A percentile compares a stretch with the other conserved stretches of the same genome.
Evolutionary conservation across 441 rosid genomes (phyloP).

Genomic region (Isatis lusitanica): DNA sequence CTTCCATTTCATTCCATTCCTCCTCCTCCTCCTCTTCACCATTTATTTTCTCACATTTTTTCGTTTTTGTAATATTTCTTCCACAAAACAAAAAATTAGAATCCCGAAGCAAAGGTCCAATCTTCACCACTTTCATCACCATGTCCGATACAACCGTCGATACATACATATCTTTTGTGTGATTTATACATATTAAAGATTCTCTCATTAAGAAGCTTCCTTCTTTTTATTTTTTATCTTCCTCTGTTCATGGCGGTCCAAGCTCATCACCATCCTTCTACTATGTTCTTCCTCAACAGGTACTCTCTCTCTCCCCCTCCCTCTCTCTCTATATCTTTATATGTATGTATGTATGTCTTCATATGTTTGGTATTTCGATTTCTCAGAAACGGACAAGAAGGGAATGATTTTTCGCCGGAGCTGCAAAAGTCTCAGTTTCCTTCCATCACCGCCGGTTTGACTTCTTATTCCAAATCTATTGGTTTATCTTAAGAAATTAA

Average conservation of each 20-base stretch:
- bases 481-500: background rate
- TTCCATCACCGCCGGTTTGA: constrained; percentile 14
- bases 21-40: constrained; percentile 1
- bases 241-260: constrained; percentile 38
- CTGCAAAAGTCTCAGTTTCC: constrained; percentile 46
- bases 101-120: constrained; percentile 28
- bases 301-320: constrained; percentile 20
- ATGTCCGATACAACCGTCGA: constrained; percentile 26
- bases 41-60: background rate
- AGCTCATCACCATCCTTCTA: constrained; percentile 37
- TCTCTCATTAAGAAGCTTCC: constrained; percentile 2
- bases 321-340: background rate
- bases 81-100: background rate
- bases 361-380: background rate
- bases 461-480: background rate
- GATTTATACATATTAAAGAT: constrained; percentile 12
- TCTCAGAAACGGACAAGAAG: constrained; percentile 71
- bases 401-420: constrained; percentile 63
- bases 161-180: constrained; percentile 26
- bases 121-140: constrained; percentile 7
- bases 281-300: constrained; percentile 73
- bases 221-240: background rate
- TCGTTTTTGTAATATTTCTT: background rate
- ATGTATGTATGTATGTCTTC: background rate
- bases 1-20: constrained; percentile 4